Conservation (phyloP, 1,284 basidiomycete species). For the Amylostereum areolatum region DNA sequence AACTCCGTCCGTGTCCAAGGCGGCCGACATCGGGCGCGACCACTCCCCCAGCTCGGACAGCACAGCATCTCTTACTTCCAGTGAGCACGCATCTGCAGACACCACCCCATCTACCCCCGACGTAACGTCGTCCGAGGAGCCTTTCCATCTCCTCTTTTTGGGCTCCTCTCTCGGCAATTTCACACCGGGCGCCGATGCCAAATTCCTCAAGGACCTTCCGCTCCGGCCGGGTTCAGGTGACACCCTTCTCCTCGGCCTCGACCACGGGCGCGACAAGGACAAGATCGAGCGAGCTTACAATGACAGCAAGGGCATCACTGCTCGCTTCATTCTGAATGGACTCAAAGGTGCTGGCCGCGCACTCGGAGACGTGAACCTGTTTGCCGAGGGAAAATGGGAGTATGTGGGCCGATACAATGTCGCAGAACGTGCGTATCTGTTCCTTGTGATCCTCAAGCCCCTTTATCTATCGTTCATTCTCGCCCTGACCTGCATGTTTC, state of each 20-base stretch:
- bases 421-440: slow-evolving; percentile 47
- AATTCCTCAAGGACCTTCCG: slow-evolving; percentile 78
- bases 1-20: slow-evolving; percentile 26
- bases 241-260: slow-evolving; percentile 77
- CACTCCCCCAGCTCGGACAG: slow-evolving; percentile 13
- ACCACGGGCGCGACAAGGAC: slow-evolving; percentile 69
- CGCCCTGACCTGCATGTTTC: slow-evolving; percentile 4
- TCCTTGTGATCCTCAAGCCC: background rate
- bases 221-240: slow-evolving; percentile 68
- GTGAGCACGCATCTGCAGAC: slow-evolving; percentile 16
- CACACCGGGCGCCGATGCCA: slow-evolving; percentile 60
- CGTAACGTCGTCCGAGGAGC: slow-evolving; percentile 25
- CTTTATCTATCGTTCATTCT: background rate
- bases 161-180: slow-evolving; percentile 96
- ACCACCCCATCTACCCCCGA: slow-evolving; percentile 36
- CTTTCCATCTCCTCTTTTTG: slow-evolving; percentile 86
- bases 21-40: slow-evolving; percentile 17
- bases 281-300: slow-evolving; percentile 81
- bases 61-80: slow-evolving; percentile 5
- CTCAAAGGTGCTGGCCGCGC: slow-evolving; percentile 58
- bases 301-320: slow-evolving; percentile 74
- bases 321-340: slow-evolving; percentile 88
- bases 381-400: slow-evolving; percentile 72
- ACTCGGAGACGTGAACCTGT: slow-evolving; percentile 56
- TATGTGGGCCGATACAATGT: slow-evolving; percentile 81